Base-by-base conservation (phyloP, 2,329 filamentous ascomycete species). In the Colletotrichum chlorophyti region DNA sequence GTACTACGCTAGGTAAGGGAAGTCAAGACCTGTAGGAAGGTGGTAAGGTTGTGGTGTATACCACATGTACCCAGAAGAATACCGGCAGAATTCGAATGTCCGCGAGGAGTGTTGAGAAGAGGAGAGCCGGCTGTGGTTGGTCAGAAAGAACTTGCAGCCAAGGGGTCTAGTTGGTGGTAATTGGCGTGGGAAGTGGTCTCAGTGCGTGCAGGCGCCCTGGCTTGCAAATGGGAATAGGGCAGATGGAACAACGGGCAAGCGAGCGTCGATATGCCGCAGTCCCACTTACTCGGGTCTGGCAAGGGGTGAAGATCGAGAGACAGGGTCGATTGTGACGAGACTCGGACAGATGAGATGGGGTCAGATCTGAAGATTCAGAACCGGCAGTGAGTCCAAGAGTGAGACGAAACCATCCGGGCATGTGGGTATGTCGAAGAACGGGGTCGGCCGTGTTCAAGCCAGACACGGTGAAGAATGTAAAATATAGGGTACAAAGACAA, bases 61-160 rank as follows among this genome's bases (percentile, higher is more conserved):
- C 48, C 14, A 31, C 48, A 21, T 32, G 37, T 32, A 27, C 29
- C 34, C 54, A 50, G 41, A 27, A 54, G 19, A 31, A 60, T 34
- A 48, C 58, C 48, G 54, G 59, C 45, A 60, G 35, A 54, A 40
- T 46, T 53, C 42, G 38, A 61, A 41, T 34, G 40, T 32, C 32
- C 37, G 46, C 29, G 26, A 41, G 23, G 42, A 38, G 26, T 45
- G 37, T 31, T n/a, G 37, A 43, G 42, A 31, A 35, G 21, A 41
- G 21, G 38, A 42, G 19, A 15, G n/a, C 31, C 27, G n/a, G 14
- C 21, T 49, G 41, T 53, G 54, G 49, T 60, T 61, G 54, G 43
- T 26, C 35, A 46, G 38, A 47, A 6, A 19, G 10, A 21, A 40
- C 26, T 17, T 21, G 50, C 19, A 48, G 47, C 46, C 47, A 52